A percentile compares a stretch with the other conserved stretches of the same genome.
phyloP scores from a whole-genome alignment of 176 grass and related monocot genomes.

The Musa itinerans region DNA sequence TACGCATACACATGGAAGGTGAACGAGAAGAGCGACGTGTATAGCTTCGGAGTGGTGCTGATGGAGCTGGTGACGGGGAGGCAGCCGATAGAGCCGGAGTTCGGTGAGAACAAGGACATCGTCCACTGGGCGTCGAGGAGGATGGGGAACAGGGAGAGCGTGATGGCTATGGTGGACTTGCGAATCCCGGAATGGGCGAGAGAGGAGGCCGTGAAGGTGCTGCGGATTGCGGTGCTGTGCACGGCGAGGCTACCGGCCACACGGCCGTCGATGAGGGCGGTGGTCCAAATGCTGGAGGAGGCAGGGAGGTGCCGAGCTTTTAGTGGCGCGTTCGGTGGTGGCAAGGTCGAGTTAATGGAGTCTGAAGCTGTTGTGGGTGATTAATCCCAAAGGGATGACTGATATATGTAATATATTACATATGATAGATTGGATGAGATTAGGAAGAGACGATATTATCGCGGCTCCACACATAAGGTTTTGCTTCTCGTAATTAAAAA shows the following conservation, averaged over 20 bases:
- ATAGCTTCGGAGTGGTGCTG: slow-evolving; percentile 81
- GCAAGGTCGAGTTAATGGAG: not conserved
- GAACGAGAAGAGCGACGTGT: slow-evolving; percentile 85
- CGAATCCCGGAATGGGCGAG: slow-evolving; percentile 10
- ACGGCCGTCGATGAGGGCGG: slow-evolving; percentile 19
- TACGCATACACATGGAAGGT: slow-evolving; percentile 62
- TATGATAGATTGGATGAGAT: too few species aligned
- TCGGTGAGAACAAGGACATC: slow-evolving; percentile 70
- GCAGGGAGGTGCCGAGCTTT: not conserved
- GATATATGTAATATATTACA: too few species aligned
- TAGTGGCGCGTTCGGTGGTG: too few species aligned
- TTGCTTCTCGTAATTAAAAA: too few species aligned
- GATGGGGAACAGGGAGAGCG: not conserved
- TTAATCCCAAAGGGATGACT: too few species aligned
- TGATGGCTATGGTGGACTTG: not conserved
- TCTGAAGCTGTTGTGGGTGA: too few species aligned
- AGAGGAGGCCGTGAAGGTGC: slow-evolving; percentile 5
- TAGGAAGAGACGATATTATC: too few species aligned
- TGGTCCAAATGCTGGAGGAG: slow-evolving; percentile 21
- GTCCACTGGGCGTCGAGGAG: slow-evolving; percentile 54
- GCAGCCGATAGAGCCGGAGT: slow-evolving; percentile 52
- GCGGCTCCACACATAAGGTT: too few species aligned
- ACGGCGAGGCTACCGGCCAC: not conserved
- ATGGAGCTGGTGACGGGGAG: slow-evolving; percentile 64
- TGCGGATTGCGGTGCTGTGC: slow-evolving; percentile 2